These are phyloP conservation scores for Setaria viridis DNA, from an alignment of 202 grass and related monocot genomes.

Conservation along the genomic window DNA sequence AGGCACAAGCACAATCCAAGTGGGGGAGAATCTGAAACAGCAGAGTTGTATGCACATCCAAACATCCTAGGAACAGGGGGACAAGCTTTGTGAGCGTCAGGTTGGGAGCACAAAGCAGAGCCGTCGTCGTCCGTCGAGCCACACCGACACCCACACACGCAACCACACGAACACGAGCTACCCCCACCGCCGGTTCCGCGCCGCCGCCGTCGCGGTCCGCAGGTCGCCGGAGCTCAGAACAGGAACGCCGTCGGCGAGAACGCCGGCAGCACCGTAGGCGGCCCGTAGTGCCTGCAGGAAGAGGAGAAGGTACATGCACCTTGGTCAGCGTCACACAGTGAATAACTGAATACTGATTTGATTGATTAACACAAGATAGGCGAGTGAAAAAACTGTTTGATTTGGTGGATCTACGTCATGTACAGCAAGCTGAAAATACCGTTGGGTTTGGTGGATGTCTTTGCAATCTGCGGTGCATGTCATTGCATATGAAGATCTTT, in stretches of 20 bases:
- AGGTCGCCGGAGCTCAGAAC: constrained; percentile 53
- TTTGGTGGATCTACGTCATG: not conserved
- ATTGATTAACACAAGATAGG: not conserved
- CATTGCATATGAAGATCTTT: not conserved
- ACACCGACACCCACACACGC: not conserved
- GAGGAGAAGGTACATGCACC: not conserved
- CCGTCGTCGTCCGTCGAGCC: not conserved
- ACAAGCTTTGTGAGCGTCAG: constrained; percentile 33
- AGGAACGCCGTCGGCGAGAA: constrained; percentile 82
- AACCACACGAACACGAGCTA: not conserved
- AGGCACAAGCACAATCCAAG: not conserved
- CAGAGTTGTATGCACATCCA: constrained; percentile 25
- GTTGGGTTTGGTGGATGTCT: not conserved
- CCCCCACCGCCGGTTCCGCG: not conserved
- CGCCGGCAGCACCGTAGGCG: constrained; percentile 58
- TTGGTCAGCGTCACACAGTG: constrained; percentile 17
- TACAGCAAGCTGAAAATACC: not conserved
- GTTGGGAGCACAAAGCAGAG: constrained; percentile 22
- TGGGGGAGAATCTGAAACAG: not conserved
- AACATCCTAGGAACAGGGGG: not conserved
- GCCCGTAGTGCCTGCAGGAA: constrained; percentile 62
- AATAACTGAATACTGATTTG: not conserved
- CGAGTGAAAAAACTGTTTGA: too few species aligned
- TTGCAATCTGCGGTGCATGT: not conserved
- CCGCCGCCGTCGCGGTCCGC: not conserved